These are phyloP conservation scores for Trebouxia sp. DNA, from an alignment of 139 green algal species.

Conservation along the genomic window DNA sequence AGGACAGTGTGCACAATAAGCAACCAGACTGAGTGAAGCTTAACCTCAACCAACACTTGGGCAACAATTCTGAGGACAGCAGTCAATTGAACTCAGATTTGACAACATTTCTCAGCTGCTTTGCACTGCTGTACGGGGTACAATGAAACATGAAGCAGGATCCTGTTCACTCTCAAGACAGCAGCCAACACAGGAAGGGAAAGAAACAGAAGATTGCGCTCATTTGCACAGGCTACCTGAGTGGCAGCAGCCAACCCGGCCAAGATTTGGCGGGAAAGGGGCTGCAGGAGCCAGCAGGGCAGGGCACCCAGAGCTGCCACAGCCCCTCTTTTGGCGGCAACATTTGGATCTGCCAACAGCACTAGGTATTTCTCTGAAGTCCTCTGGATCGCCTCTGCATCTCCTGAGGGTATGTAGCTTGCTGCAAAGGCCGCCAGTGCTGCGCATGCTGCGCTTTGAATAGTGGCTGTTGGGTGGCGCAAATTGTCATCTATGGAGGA, in stretches of 20 bases:
- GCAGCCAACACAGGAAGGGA: too few species aligned
- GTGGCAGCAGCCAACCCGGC: conserved; percentile 32
- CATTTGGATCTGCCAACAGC: conserved; percentile 57
- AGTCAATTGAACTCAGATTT: too few species aligned
- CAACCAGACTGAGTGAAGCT: too few species aligned
- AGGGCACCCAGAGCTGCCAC: conserved; percentile 58
- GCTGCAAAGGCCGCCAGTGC: conserved; percentile 63
- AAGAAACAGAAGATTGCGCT: too few species aligned
- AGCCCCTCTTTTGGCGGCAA: conserved; percentile 55
- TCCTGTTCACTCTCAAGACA: too few species aligned
- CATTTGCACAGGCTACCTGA: too few species aligned
- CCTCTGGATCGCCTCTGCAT: conserved; percentile 9
- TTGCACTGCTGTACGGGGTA: too few species aligned
- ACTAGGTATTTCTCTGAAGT: conserved; percentile 38
- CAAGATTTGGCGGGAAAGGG: conserved; percentile 43
- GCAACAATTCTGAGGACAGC: too few species aligned
- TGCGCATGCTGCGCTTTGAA: conserved; percentile 62
- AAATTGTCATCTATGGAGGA: conserved; percentile 78
- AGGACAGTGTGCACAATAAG: too few species aligned
- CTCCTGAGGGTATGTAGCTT: conserved; percentile 36
- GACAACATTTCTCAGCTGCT: too few species aligned
- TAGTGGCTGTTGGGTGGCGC: conserved; percentile 64
- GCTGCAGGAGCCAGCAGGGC: conserved; percentile 45
- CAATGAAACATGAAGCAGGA: too few species aligned
- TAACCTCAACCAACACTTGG: too few species aligned